Base-by-base conservation (phyloP, 306 rosid species). In the Vigna mungo region DNA sequence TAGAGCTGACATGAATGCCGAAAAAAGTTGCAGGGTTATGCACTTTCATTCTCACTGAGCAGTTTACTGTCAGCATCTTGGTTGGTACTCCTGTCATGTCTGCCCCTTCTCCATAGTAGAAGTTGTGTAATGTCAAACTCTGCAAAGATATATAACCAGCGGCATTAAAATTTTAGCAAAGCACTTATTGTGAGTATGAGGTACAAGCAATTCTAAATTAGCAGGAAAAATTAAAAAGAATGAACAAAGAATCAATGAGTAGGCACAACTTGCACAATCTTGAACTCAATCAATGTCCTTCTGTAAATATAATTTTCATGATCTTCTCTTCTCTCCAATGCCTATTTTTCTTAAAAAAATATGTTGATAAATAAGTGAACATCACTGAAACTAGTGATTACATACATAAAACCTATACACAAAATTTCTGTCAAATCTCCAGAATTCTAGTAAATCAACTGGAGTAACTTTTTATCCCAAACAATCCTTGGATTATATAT, bases 41-140 rank as follows among this genome's bases (percentile, higher is more conserved):
- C 60, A 92, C 84, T 17, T 68, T 76, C 86, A 92, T 92, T 79
- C 78, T 88, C 76, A 87, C 78, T 1, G 98, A 89, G 66, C 95
- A 92, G 61, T 94, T 94, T 71, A 76, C 73, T 3, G 97, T 92
- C 85, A 90, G 74, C 86, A 94, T 79, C 92, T 90, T 94, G 34
- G 95, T 88, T 48, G 93, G 96, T n/a, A 94, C 97, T 58, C 97
- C 98, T 5, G 95, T 94, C 18, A 25, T 11, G 84, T 94, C 98
- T 2, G 93, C 68, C 68, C 98, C 98, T 86, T 83, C 96, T 63
- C 96, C 97, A 1, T 79, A 71, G 43, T 92, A 87, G 23, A 94
- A 91, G 75, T 89, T 90, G 78, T 92, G 96, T 44, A 94, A 86
- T 1, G 85, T 87, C 82, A 94, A 76, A 78, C 90, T 85, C 95